Evolutionary conservation across 805 yeast genomes (phyloP).

Genomic region (Candida silvicultrix): DNA sequence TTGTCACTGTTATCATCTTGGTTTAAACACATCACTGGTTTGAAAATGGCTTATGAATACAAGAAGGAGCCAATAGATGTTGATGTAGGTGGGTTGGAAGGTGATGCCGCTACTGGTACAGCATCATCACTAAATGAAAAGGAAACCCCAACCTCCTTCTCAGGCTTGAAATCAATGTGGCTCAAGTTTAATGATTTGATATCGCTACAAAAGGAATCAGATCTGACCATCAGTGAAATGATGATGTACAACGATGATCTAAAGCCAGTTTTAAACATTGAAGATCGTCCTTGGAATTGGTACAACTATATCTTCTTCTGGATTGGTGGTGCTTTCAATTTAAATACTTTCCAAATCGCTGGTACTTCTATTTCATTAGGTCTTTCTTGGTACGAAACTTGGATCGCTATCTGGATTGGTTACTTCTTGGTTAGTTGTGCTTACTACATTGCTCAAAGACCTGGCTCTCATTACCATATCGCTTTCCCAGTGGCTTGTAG

Average conservation of each 20-base stretch:
- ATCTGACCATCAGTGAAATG: constrained; percentile 49
- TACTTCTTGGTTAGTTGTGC: constrained; percentile 64
- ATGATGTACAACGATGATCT: constrained; percentile 72
- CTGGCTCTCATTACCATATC: constrained; percentile 76
- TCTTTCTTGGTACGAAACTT: constrained; percentile 85
- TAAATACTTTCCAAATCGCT: constrained; percentile 89
- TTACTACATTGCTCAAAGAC: constrained; percentile 62
- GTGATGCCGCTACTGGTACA: not conserved
- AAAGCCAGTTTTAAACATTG: constrained; percentile 62
- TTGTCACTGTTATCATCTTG: too few species aligned
- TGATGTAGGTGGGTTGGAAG: not conserved
- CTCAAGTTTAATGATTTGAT: not conserved
- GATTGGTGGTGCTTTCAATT: constrained; percentile 86
- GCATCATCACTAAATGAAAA: constrained; percentile 28
- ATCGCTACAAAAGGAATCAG: constrained; percentile 3
- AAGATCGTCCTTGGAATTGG: constrained; percentile 80
- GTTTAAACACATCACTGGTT: too few species aligned
- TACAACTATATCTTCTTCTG: constrained; percentile 73
- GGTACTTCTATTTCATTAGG: constrained; percentile 77
- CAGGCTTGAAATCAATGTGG: not conserved
- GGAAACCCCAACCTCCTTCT: not conserved
- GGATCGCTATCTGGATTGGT: constrained; percentile 88
- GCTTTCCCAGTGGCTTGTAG: constrained; percentile 82
- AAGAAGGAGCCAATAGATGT: not conserved
- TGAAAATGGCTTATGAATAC: constrained; percentile 31